These are phyloP conservation scores for Gymnopilus dilepis DNA, from an alignment of 768 basidiomycete species.

Conservation along the genomic window DNA sequence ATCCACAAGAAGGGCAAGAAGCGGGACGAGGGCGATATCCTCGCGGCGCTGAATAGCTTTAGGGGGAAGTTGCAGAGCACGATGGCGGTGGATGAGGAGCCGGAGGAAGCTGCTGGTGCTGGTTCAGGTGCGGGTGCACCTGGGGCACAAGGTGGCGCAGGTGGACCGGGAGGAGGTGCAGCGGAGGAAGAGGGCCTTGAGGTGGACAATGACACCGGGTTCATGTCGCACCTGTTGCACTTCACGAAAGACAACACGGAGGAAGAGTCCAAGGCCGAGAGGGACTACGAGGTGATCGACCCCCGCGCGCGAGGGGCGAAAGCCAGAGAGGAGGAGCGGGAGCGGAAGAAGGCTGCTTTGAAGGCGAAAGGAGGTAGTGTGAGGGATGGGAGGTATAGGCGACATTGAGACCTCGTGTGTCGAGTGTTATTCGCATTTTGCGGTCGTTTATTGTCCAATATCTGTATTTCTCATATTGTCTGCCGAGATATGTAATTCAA, in stretches of 20 bases:
- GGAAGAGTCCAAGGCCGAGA: slow-evolving; percentile 76
- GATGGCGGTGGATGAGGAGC: slow-evolving; percentile 33
- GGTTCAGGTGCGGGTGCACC: slow-evolving; percentile 18
- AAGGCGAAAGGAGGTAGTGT: slow-evolving; percentile 41
- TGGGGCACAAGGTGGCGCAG: slow-evolving; percentile 20
- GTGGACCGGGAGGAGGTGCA: slow-evolving; percentile 24
- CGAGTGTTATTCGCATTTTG: too few species aligned
- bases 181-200: slow-evolving; percentile 57
- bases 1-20: slow-evolving; percentile 61
- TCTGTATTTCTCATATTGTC: neutral
- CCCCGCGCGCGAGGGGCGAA: slow-evolving; percentile 73
- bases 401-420: neutral
- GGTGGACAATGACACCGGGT: slow-evolving; percentile 78
- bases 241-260: slow-evolving; percentile 84
- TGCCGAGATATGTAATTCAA: too few species aligned
- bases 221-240: slow-evolving; percentile 71
- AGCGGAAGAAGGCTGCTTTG: slow-evolving; percentile 53
- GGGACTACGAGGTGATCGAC: slow-evolving; percentile 91
- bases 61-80: slow-evolving; percentile 67
- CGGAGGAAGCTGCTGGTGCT: slow-evolving; percentile 13
- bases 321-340: slow-evolving; percentile 80
- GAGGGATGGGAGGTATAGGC: slow-evolving; percentile 36
- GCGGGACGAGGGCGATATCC: slow-evolving; percentile 74
- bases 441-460: too few species aligned
- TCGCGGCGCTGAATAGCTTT: slow-evolving; percentile 73